Evolutionary conservation across 306 rosid genomes (phyloP), one percentile per base, ranked within the genome.

Genomic region (Neltuma alba): DNA sequence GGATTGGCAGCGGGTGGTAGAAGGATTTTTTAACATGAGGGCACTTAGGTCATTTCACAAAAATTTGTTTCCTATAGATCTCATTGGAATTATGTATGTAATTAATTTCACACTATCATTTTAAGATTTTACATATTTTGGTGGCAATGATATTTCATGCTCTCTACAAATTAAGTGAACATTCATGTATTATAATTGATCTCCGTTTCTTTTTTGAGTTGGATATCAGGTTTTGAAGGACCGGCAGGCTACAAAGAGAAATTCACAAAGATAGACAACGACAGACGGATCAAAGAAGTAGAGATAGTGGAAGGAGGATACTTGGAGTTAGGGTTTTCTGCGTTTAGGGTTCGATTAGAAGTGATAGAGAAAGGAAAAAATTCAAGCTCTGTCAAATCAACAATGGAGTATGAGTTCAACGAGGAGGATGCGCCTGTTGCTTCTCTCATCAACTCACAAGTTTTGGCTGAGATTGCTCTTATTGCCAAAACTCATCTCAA

Each of bases 271-370:
- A 11, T 57, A 2, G 64, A 57, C 33, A 25, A 25, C 11, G 16
- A 57, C 34, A 27, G 25, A 13, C 12, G 27, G 93, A 72, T 91
- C 23, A 89, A 91, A 75, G 91, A 89, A 89, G 16, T 69, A 6
- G 89, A 89, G 65, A 63, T 85, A 25, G 55, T 87, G 34, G 96
- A 93, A 89, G 97, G 96, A 21, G 92, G 93, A 12, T 82, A 79
- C 52, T 57, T 88, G 45, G 92, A 91, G 13, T n/a, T 84, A 20
- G 97, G 96, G 7, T 87, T 93, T 54, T 81, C 83, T 12, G 55
- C 83, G 0, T 86, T 70, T 41, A 81, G 87, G 47, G 61, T 2
- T 25, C 16, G 31, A 4, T 57, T 57, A 23, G 18, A 57, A 25
- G 64, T 57, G 15, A 57, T 23, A 25, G 89, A 93, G 81, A 87